phyloP scores from a whole-genome alignment of 805 yeast species.

The Saccharomycopsis sp. region DNA sequence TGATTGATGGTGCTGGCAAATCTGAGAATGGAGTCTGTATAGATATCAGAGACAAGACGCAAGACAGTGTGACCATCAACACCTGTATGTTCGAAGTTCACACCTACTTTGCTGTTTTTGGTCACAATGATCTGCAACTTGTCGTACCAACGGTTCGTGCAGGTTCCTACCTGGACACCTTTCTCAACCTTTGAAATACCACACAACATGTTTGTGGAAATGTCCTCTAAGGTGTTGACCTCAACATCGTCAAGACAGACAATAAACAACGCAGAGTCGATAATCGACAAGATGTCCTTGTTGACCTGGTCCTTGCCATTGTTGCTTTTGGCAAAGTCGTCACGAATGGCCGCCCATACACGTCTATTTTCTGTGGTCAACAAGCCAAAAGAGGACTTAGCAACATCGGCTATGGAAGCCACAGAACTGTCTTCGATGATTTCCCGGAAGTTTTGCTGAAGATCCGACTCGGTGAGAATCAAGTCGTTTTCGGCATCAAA shows the following conservation, averaged over 20 bases:
- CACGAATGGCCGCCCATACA: conserved; percentile 74
- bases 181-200: conserved; percentile 73
- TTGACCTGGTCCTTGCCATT: conserved; percentile 42
- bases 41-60: conserved; percentile 81
- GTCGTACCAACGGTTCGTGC: conserved; percentile 94
- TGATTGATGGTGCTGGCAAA: conserved; percentile 80
- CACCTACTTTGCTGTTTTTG: conserved; percentile 85
- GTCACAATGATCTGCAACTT: conserved; percentile 83
- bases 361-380: conserved; percentile 86
- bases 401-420: conserved; percentile 53
- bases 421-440: conserved; percentile 66
- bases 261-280: conserved; percentile 78
- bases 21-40: conserved; percentile 81
- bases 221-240: conserved; percentile 49
- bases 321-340: conserved; percentile 32
- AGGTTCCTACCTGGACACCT: conserved; percentile 89
- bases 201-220: conserved; percentile 81
- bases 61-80: conserved; percentile 94
- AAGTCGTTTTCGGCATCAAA: conserved; percentile 66
- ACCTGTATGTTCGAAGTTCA: conserved; percentile 91
- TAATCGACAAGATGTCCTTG: conserved; percentile 60
- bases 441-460: conserved; percentile 65
- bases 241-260: conserved; percentile 78
- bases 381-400: conserved; percentile 82
- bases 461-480: conserved; percentile 66